Evolutionary conservation across 2,329 filamentous ascomycete species (phyloP), one percentile per base, ranked within the genome.

Genomic region (Metarhizium guizhouense): DNA sequence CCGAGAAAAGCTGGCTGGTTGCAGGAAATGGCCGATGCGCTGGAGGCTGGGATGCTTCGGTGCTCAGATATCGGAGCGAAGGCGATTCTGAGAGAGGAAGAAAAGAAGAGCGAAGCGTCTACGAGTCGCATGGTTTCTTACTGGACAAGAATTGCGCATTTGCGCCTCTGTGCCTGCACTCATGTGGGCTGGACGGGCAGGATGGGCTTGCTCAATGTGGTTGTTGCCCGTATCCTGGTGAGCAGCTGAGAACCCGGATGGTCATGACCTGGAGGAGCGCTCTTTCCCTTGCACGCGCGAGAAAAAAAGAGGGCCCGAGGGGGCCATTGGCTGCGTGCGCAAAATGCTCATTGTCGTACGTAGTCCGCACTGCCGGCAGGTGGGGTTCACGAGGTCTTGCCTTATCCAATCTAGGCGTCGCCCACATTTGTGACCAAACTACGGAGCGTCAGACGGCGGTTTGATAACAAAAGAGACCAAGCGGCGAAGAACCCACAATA

Each of bases 161-260:
- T 52, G 40, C 38, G 25, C 51, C 20, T 45, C 51, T 47, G 6
- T 34, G 30, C 43, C 43, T 53, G 43, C 11, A 42, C 16, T 30
- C 40, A 47, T 52, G 51, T 57, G 56, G 42, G 58, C 29, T 20
- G 25, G 14, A 32, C 25, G 20, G 42, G 42, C 42, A 45, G n/a
- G n/a, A 47, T 60, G 52, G 29, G 49, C 32, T 13, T 13, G 25
- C 49, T 29, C n/a, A 40, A 34, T 18, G 25, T 48, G 45, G 11
- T 49, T 47, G 34, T 54, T 40, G 30, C 20, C 30, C n/a, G 32
- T 47, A 18, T 16, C n/a, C 30, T 7, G 11, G 6, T 47, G 47
- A 45, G 48, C 42, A 36, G 25, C 36, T 58, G 60, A 63, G 62
- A 63, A 64, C 62, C 62, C 59, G 58, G 61, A 64, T 63, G 62